Percentiles rank a stretch among this genome's conserved stretches.
Evolutionary conservation across 345 rosid genomes (phyloP).

Genomic region (Brassica nigra): DNA sequence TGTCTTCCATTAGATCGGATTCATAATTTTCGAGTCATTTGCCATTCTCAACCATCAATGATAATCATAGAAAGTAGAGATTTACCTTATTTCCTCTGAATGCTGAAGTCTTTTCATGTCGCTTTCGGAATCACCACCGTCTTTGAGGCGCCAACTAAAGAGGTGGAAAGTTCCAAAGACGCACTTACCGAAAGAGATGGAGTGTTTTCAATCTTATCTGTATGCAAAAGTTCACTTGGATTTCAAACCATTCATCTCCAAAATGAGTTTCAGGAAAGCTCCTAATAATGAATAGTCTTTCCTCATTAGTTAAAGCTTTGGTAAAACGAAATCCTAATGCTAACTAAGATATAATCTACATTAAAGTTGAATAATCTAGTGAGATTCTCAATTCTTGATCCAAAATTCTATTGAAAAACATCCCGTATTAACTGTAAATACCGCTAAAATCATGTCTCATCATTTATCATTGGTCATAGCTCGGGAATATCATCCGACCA

Average conservation of each 20-base stretch:
- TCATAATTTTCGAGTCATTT: too few relatives aligned
- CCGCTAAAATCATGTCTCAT: not conserved
- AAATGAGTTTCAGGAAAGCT: not conserved
- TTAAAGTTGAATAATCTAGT: not conserved
- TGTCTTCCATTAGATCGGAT: too few relatives aligned
- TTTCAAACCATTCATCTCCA: not conserved
- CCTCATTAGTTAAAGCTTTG: slow-evolving; percentile 6
- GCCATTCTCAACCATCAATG: too few relatives aligned
- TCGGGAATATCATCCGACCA: not conserved
- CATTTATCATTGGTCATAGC: not conserved
- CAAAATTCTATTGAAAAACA: not conserved
- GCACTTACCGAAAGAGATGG: too few relatives aligned
- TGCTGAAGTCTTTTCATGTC: too few relatives aligned
- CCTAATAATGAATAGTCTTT: not conserved
- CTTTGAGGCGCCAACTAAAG: too few relatives aligned
- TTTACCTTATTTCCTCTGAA: too few relatives aligned
- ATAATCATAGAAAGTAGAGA: too few relatives aligned
- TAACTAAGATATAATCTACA: not conserved
- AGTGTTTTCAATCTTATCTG: not conserved
- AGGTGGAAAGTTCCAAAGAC: too few relatives aligned
- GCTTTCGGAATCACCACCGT: too few relatives aligned
- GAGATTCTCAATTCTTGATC: not conserved
- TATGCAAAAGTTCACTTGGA: not conserved
- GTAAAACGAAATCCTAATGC: not conserved
- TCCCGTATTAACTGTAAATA: not conserved